phyloP scores from a whole-genome alignment of 2,329 filamentous ascomycete genomes.

The Amauroascus verrucosus region DNA sequence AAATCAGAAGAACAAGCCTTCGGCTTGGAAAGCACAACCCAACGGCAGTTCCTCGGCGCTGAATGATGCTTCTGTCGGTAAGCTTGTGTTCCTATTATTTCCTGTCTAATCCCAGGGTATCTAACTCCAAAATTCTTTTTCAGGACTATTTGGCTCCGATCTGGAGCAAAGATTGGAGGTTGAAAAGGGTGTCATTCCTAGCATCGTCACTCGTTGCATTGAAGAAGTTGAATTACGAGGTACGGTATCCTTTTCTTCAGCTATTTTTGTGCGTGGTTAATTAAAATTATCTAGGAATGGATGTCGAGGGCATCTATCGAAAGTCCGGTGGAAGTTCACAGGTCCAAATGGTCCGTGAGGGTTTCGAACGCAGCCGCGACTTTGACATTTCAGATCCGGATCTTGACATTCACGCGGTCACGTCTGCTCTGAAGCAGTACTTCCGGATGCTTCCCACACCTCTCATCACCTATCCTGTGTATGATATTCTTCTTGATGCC shows the following conservation, averaged over 20 bases:
- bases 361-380: constrained; percentile 69
- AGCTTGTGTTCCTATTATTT: constrained; percentile 16
- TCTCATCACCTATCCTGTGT: constrained; percentile 83
- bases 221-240: constrained; percentile 92
- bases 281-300: constrained; percentile 53
- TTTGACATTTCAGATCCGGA: constrained; percentile 90
- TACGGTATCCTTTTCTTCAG: constrained; percentile 18
- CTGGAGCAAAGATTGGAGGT: constrained; percentile 74
- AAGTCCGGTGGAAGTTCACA: constrained; percentile 92
- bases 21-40: constrained; percentile 32
- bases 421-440: constrained; percentile 92
- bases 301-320: constrained; percentile 92
- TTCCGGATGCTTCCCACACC: constrained; percentile 87
- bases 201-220: constrained; percentile 85
- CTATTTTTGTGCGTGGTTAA: neutral
- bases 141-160: constrained; percentile 76
- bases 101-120: neutral
- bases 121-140: constrained; percentile 10
- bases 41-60: constrained; percentile 37
- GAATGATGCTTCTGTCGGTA: constrained; percentile 29
- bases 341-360: constrained; percentile 79
- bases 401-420: constrained; percentile 91
- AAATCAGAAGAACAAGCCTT: constrained; percentile 36
- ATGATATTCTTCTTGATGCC: constrained; percentile 71
- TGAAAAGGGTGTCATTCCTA: constrained; percentile 80